Percentiles rank a stretch among this genome's conserved stretches.
Evolutionary conservation across 768 basidiomycete species (phyloP).

Genomic region (Leccinum incarnatum): DNA sequence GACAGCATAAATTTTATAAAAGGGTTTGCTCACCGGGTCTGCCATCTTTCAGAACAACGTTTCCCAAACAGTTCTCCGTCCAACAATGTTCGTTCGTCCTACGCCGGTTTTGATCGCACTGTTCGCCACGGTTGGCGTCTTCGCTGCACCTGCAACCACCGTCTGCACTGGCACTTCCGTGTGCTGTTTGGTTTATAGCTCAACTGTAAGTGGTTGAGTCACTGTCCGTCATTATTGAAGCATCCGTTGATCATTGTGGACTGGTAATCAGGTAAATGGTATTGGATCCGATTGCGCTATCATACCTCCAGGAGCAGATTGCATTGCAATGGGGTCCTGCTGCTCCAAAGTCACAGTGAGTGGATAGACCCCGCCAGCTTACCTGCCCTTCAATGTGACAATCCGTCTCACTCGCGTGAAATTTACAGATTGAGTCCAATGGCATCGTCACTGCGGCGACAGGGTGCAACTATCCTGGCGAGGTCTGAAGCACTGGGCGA

Average conservation of each 20-base stretch:
- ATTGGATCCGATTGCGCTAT: neutral
- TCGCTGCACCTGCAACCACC: neutral
- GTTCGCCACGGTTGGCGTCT: neutral
- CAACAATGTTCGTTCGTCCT: slow-evolving; percentile 6
- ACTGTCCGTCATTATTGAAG: neutral
- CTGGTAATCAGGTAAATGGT: neutral
- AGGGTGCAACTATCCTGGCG: too few relatives aligned
- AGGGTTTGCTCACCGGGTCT: neutral
- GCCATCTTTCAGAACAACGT: too few relatives aligned
- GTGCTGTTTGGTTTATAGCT: neutral
- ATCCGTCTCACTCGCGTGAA: neutral
- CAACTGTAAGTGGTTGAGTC: neutral
- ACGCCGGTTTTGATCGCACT: neutral
- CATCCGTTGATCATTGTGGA: neutral
- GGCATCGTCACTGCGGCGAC: too few relatives aligned
- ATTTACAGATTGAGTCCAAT: too few relatives aligned
- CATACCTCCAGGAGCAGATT: neutral
- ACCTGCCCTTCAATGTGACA: neutral
- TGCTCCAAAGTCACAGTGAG: neutral
- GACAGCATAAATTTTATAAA: too few relatives aligned
- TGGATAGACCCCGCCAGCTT: neutral
- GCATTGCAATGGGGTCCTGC: neutral
- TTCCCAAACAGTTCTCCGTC: too few relatives aligned
- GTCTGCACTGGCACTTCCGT: neutral
- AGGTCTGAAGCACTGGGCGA: too few relatives aligned